Percentiles rank a stretch among this genome's conserved stretches.
Conservation (phyloP, 768 basidiomycete species). For the Leccinum fibrillosum region DNA sequence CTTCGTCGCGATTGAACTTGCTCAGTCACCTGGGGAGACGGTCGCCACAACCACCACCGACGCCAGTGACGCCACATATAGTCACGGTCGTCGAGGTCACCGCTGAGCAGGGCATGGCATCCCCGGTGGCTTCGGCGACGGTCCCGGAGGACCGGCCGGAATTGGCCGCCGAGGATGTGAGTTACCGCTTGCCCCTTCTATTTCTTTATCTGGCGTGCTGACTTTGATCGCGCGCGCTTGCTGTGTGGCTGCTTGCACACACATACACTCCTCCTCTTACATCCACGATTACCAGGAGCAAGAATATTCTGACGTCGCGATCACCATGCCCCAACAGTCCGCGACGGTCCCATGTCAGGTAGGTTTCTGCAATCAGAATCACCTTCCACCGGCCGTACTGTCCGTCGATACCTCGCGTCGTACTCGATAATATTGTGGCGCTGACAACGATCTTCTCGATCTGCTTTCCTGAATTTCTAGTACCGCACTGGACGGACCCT, state of each 20-base stretch:
- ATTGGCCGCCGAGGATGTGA: conserved; percentile 7
- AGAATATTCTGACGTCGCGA: conserved; percentile 4
- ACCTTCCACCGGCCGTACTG: background rate
- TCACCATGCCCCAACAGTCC: conserved; percentile 30
- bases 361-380: conserved; percentile 4
- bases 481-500: conserved; percentile 87
- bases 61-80: conserved; percentile 24
- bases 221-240: conserved; percentile 11
- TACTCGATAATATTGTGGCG: conserved; percentile 2
- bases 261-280: conserved; percentile 14
- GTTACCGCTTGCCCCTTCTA: background rate
- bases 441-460: conserved; percentile 5
- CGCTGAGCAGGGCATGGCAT: conserved; percentile 19
- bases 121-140: conserved; percentile 19
- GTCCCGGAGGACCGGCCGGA: conserved; percentile 29
- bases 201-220: background rate
- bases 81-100: conserved; percentile 4
- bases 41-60: conserved; percentile 29
- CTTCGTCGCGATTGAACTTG: conserved; percentile 27
- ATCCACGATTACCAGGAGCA: conserved; percentile 15
- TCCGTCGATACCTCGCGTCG: conserved; percentile 1
- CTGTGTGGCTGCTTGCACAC: conserved; percentile 16
- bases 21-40: conserved; percentile 24
- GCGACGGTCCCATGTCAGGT: conserved; percentile 49
- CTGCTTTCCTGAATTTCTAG: conserved; percentile 34